Conservation (phyloP, 2,329 filamentous ascomycete genomes). For the Remersonia thermophila region DNA sequence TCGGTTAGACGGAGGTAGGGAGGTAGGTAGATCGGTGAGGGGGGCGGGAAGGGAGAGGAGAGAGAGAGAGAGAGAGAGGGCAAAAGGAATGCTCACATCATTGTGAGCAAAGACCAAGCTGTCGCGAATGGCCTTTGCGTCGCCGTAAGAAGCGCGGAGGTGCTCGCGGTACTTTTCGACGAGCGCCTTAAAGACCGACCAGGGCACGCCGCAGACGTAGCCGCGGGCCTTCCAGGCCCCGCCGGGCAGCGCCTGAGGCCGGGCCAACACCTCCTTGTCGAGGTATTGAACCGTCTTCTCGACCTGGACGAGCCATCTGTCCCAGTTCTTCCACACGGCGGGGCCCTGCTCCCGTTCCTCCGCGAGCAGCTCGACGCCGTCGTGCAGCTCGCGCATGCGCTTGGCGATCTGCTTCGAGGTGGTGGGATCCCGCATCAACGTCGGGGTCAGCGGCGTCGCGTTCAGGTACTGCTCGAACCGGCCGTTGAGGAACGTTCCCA, state of each 20-base stretch:
- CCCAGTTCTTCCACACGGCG: slow-evolving; percentile 85
- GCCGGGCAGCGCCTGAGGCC: slow-evolving; percentile 18
- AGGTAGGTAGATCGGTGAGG: too few relatives aligned
- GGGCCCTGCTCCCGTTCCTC: slow-evolving; percentile 69
- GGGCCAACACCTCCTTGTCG: slow-evolving; percentile 44
- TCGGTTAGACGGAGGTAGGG: neutral
- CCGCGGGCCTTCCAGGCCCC: slow-evolving; percentile 56
- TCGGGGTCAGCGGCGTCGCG: slow-evolving; percentile 64
- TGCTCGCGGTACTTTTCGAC: slow-evolving; percentile 68
- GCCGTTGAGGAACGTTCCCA: slow-evolving; percentile 89
- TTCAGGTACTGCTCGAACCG: slow-evolving; percentile 93
- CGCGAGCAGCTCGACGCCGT: slow-evolving; percentile 76
- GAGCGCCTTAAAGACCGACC: slow-evolving; percentile 61
- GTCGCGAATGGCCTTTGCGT: slow-evolving; percentile 52
- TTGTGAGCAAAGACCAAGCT: slow-evolving; percentile 92
- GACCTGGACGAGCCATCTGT: slow-evolving; percentile 69
- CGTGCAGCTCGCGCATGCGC: slow-evolving; percentile 90
- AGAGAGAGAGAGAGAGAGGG: neutral
- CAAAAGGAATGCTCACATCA: slow-evolving; percentile 54
- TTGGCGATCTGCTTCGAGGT: slow-evolving; percentile 92
- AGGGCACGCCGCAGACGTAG: slow-evolving; percentile 72
- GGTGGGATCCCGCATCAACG: slow-evolving; percentile 65
- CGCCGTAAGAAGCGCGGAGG: slow-evolving; percentile 61
- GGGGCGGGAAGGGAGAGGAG: too few relatives aligned
- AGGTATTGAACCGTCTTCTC: slow-evolving; percentile 44